These are phyloP conservation scores for Spongispora temasekensis DNA, from an alignment of 1,284 basidiomycete genomes.

Conservation along the genomic window DNA sequence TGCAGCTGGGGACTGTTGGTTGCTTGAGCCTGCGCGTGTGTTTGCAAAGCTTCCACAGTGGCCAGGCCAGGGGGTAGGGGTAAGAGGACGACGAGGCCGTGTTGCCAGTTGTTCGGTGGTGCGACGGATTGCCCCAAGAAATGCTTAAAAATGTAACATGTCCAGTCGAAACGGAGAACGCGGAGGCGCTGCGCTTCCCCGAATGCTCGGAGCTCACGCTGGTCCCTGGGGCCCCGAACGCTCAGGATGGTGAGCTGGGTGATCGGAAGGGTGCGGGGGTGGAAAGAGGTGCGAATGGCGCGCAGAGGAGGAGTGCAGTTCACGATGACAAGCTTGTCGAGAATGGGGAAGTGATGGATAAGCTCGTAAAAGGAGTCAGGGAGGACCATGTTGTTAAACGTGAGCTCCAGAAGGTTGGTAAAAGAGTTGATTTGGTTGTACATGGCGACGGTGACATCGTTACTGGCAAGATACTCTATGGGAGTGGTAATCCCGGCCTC, in stretches of 20 bases:
- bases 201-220: constrained; percentile 27
- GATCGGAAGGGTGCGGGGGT: constrained; percentile 38
- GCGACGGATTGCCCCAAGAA: constrained; percentile 18
- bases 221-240: constrained; percentile 25
- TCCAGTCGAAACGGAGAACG: constrained; percentile 39
- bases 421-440: constrained; percentile 33
- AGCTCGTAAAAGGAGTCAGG: constrained; percentile 35
- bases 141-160: constrained; percentile 41
- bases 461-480: constrained; percentile 31
- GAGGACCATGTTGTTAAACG: constrained; percentile 37
- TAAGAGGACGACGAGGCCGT: constrained; percentile 14
- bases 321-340: constrained; percentile 39
- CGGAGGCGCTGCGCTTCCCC: constrained; percentile 37
- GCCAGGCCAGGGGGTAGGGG: constrained; percentile 17
- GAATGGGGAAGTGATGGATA: constrained; percentile 36
- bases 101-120: constrained; percentile 7
- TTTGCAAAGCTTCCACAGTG: constrained; percentile 11
- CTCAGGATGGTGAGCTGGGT: constrained; percentile 39
- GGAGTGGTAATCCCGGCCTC: constrained; percentile 20
- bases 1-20: background rate
- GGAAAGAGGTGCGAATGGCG: constrained; percentile 17
- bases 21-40: constrained; percentile 12
- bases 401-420: constrained; percentile 35
- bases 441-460: constrained; percentile 30
- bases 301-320: constrained; percentile 35